A percentile compares a stretch with the other conserved stretches of the same genome.
These are phyloP conservation scores for Physaria fendleri DNA, from an alignment of 345 rosid species.

Conservation along the genomic window DNA sequence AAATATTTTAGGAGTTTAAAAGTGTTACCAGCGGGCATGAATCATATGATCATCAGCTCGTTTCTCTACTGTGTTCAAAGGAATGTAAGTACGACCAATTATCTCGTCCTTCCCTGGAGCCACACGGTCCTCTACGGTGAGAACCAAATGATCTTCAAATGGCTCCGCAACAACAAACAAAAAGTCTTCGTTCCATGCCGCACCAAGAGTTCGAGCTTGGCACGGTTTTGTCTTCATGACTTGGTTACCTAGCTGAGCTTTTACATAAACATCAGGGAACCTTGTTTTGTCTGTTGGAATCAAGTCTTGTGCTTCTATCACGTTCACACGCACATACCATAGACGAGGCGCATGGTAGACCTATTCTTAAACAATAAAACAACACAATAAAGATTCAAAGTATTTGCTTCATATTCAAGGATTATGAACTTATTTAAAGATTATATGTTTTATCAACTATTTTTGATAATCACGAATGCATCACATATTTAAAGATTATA, in stretches of 20 bases:
- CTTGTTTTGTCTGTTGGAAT: slow-evolving; percentile 63
- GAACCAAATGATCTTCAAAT: slow-evolving; percentile 74
- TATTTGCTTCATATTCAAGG: not conserved
- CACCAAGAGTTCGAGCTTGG: slow-evolving; percentile 65
- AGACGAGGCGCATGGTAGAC: slow-evolving; percentile 81
- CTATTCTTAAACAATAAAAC: slow-evolving; percentile 6
- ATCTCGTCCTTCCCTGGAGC: slow-evolving; percentile 87
- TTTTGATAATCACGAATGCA: too few relatives aligned
- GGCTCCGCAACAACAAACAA: slow-evolving; percentile 90
- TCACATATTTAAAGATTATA: too few relatives aligned
- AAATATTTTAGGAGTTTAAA: too few relatives aligned
- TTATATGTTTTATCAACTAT: too few relatives aligned
- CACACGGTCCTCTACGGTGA: slow-evolving; percentile 78
- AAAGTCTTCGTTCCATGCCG: slow-evolving; percentile 96
- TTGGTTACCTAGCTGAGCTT: slow-evolving; percentile 74
- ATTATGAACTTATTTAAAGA: too few relatives aligned
- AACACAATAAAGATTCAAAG: not conserved
- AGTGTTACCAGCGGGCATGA: slow-evolving; percentile 71
- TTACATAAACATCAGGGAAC: slow-evolving; percentile 85
- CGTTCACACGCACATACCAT: slow-evolving; percentile 91
- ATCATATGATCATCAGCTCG: slow-evolving; percentile 74
- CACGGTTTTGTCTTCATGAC: slow-evolving; percentile 66
- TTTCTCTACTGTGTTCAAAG: slow-evolving; percentile 60
- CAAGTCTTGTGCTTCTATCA: slow-evolving; percentile 91
- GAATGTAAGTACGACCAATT: slow-evolving; percentile 59